Percentiles rank a stretch among this genome's conserved stretches.
Conservation (phyloP, 176 grass and related monocot species). For the Carex kokanica region DNA sequence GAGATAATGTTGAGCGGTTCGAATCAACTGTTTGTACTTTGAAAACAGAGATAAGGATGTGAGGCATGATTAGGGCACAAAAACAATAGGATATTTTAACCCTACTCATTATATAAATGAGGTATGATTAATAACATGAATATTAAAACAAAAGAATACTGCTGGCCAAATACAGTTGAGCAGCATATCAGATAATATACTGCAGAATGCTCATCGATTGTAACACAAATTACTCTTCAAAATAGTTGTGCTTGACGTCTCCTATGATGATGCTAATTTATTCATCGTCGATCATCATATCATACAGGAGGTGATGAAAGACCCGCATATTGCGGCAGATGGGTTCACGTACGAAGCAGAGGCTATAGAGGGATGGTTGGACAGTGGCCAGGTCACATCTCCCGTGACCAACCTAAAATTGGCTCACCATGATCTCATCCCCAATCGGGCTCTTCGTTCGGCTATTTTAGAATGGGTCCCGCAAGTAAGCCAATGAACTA, state of each 20-base stretch:
- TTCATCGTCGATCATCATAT: conserved; percentile 9
- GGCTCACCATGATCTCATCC: conserved; percentile 47
- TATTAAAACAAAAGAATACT: not conserved
- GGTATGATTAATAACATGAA: not conserved
- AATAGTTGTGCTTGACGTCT: not conserved
- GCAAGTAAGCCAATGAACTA: conserved; percentile 25
- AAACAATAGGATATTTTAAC: too few relatives aligned
- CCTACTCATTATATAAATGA: not conserved
- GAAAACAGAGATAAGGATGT: too few relatives aligned
- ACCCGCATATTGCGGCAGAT: conserved; percentile 65
- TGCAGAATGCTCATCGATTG: not conserved
- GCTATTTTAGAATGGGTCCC: conserved; percentile 57
- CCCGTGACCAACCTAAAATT: conserved; percentile 73
- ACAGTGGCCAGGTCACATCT: conserved; percentile 43
- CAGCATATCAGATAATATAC: not conserved
- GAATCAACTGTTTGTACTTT: too few relatives aligned
- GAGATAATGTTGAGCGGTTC: too few relatives aligned
- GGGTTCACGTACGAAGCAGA: conserved; percentile 68
- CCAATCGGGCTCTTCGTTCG: conserved; percentile 50
- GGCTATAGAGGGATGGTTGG: conserved; percentile 55
- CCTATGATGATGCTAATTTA: conserved; percentile 5
- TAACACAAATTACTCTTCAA: not conserved
- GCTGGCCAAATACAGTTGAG: not conserved
- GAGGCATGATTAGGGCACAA: too few relatives aligned
- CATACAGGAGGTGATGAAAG: conserved; percentile 60